Conservation (phyloP, 1,284 basidiomycete species). For the Heterobasidion occidentale region DNA sequence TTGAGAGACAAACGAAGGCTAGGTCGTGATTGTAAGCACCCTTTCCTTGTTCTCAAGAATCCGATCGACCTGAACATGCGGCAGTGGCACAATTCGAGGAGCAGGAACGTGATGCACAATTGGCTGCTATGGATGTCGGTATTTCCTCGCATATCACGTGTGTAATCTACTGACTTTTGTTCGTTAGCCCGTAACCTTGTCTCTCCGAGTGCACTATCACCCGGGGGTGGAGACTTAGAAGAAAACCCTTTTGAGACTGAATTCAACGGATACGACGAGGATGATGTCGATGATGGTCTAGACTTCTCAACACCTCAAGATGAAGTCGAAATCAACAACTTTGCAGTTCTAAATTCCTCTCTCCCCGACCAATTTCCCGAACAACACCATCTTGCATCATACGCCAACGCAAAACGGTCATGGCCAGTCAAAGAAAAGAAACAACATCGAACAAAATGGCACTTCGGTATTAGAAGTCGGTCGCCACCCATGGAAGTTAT, state of each 20-base stretch:
- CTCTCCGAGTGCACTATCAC: constrained; percentile 45
- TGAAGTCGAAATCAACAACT: constrained; percentile 52
- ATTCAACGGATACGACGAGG: constrained; percentile 50
- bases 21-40: constrained; percentile 66
- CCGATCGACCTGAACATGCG: neutral
- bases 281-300: constrained; percentile 54
- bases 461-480: constrained; percentile 94
- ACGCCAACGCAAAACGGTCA: constrained; percentile 51
- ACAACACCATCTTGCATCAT: constrained; percentile 52
- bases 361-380: constrained; percentile 54
- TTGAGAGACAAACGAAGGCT: constrained; percentile 84
- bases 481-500: constrained; percentile 99
- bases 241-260: constrained; percentile 73
- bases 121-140: constrained; percentile 74
- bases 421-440: constrained; percentile 52
- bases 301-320: constrained; percentile 47
- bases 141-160: neutral
- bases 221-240: constrained; percentile 49
- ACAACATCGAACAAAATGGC: constrained; percentile 81
- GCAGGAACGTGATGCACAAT: constrained; percentile 72
- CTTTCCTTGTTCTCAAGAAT: neutral
- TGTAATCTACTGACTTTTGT: neutral
- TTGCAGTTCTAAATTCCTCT: constrained; percentile 81
- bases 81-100: constrained; percentile 71
- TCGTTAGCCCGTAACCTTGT: constrained; percentile 49